Percentiles rank a stretch among this genome's conserved stretches.
These are phyloP conservation scores for Cryptococcus maquisensis DNA, from an alignment of 1,284 basidiomycete species.

Conservation along the genomic window DNA sequence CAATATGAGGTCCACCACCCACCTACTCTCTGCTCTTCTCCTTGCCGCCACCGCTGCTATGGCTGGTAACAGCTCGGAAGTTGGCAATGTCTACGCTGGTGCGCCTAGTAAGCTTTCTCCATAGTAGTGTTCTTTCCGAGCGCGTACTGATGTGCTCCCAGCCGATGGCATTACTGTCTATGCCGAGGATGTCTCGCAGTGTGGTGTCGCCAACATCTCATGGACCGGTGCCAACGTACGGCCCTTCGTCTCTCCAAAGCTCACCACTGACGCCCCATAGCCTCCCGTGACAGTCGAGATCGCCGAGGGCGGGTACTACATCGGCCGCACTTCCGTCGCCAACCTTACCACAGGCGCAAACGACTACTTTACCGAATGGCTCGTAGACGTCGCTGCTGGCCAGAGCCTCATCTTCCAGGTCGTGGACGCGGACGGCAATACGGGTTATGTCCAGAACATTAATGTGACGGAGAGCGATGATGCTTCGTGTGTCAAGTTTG, in stretches of 20 bases:
- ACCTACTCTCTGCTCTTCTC: too few relatives aligned
- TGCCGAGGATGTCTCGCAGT: slow-evolving; percentile 37
- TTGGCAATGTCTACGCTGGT: too few relatives aligned
- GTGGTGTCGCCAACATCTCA: slow-evolving; percentile 33
- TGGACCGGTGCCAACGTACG: slow-evolving; percentile 41
- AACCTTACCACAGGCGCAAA: slow-evolving; percentile 17
- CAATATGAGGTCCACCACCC: too few relatives aligned
- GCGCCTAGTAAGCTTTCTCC: too few relatives aligned
- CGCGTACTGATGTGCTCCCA: slow-evolving; percentile 1
- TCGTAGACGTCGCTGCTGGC: slow-evolving; percentile 29
- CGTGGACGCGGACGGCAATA: slow-evolving; percentile 31
- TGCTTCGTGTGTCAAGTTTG: slow-evolving; percentile 22
- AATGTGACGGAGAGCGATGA: slow-evolving; percentile 24
- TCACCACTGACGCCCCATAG: slow-evolving; percentile 12
- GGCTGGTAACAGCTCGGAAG: too few relatives aligned
- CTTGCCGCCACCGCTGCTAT: too few relatives aligned
- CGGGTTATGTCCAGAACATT: slow-evolving; percentile 45
- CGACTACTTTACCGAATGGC: slow-evolving; percentile 27
- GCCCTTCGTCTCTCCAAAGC: background rate
- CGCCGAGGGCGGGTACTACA: slow-evolving; percentile 41
- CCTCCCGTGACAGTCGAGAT: slow-evolving; percentile 34
- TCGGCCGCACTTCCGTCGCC: slow-evolving; percentile 25
- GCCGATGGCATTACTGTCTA: slow-evolving; percentile 38
- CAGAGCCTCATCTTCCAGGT: slow-evolving; percentile 41
- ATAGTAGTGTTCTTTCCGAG: too few relatives aligned